These are phyloP conservation scores for Pueraria montana DNA, from an alignment of 306 rosid species.

Conservation along the genomic window DNA sequence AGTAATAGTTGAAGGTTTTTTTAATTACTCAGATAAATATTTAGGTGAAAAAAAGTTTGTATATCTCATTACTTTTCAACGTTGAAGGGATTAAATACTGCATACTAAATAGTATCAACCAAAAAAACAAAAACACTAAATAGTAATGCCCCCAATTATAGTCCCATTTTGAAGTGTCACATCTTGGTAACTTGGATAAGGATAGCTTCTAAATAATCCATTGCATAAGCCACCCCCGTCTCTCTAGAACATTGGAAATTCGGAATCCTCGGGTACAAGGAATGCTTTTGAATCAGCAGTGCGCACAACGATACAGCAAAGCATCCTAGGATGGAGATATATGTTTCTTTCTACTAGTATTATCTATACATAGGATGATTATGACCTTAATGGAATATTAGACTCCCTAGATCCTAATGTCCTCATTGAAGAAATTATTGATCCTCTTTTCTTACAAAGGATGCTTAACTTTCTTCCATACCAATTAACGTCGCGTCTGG, in stretches of 20 bases:
- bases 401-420: not conserved
- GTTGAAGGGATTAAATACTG: not conserved
- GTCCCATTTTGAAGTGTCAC: slow-evolving; percentile 16
- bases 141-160: not conserved
- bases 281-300: no score
- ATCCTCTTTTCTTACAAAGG: slow-evolving; percentile 12
- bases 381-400: slow-evolving; percentile 31
- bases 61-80: not conserved
- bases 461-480: slow-evolving; percentile 1
- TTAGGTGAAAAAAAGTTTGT: not conserved
- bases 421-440: not conserved
- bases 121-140: not conserved
- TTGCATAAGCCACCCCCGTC: not conserved
- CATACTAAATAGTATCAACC: not conserved
- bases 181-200: slow-evolving; percentile 27
- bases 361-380: slow-evolving; percentile 14
- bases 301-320: not conserved
- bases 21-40: not conserved
- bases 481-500: slow-evolving; percentile 30
- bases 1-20: not conserved
- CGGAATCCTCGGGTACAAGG: not conserved
- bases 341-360: slow-evolving; percentile 1
- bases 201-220: slow-evolving; percentile 22
- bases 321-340: slow-evolving; percentile 37
- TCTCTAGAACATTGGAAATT: not conserved